Conservation (phyloP, 2,329 filamentous ascomycete species). For the Aureobasidium sp. region DNA sequence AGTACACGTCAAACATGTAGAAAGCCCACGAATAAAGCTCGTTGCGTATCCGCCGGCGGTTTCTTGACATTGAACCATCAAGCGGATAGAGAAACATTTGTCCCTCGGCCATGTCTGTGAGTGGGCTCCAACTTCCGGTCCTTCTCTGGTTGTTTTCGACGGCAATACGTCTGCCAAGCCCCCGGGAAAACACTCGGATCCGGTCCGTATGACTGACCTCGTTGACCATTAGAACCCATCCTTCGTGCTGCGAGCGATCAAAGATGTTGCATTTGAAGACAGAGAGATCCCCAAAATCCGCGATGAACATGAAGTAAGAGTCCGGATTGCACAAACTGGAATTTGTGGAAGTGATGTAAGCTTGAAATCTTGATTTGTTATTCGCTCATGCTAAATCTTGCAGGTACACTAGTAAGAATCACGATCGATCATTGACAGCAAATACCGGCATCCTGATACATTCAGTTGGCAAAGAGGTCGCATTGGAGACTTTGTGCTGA, state of each 20-base stretch:
- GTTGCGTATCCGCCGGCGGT: not conserved
- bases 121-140: not conserved
- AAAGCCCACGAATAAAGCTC: not conserved
- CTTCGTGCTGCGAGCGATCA: constrained; percentile 68
- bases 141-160: not conserved
- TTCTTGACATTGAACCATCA: not conserved
- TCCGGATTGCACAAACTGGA: constrained; percentile 73
- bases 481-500: constrained; percentile 55
- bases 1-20: not conserved
- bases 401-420: constrained; percentile 3
- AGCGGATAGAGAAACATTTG: not conserved
- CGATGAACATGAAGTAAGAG: constrained; percentile 62
- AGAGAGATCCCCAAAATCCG: constrained; percentile 62
- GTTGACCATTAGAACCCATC: constrained; percentile 60
- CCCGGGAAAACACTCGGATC: not conserved
- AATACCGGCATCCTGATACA: not conserved
- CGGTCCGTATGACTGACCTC: not conserved
- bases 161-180: constrained; percentile 6
- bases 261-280: constrained; percentile 65
- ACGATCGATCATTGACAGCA: not conserved
- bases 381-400: not conserved
- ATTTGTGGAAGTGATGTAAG: constrained; percentile 75
- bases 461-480: constrained; percentile 53
- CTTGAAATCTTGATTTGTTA: not conserved
- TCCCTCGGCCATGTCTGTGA: not conserved